phyloP scores from a whole-genome alignment of 257 asterid genomes.

The Nicotiana sylvestris region DNA sequence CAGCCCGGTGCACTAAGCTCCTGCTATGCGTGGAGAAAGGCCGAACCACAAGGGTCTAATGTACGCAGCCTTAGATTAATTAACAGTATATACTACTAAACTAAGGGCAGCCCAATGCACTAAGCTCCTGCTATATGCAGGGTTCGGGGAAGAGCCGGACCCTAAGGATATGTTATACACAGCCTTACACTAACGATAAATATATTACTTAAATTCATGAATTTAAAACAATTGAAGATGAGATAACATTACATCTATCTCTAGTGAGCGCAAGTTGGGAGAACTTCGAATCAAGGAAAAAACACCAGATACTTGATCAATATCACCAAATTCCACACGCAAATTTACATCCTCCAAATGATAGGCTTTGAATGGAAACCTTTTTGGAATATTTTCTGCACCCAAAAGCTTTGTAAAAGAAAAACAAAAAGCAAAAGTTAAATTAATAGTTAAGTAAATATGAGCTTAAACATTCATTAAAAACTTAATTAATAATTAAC shows the following conservation, averaged over 20 bases:
- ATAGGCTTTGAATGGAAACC: neutral
- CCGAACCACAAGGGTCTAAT: too few species aligned
- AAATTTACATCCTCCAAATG: neutral
- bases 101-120: too few species aligned
- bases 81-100: too few species aligned
- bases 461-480: neutral
- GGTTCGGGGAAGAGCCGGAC: too few species aligned
- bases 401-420: neutral
- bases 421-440: neutral
- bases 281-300: slow-evolving; percentile 11
- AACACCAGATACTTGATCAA: neutral
- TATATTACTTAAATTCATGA: neutral
- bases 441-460: neutral
- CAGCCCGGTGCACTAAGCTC: too few species aligned
- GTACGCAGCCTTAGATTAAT: too few species aligned
- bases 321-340: neutral
- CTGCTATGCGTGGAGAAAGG: too few species aligned
- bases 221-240: neutral
- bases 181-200: too few species aligned
- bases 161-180: too few species aligned
- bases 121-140: fast-evolving
- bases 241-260: neutral
- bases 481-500: too few species aligned
- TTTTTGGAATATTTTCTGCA: neutral
- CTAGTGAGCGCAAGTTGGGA: neutral